Base-by-base conservation (phyloP, 805 yeast genomes). In the Saturnispora sekii region DNA sequence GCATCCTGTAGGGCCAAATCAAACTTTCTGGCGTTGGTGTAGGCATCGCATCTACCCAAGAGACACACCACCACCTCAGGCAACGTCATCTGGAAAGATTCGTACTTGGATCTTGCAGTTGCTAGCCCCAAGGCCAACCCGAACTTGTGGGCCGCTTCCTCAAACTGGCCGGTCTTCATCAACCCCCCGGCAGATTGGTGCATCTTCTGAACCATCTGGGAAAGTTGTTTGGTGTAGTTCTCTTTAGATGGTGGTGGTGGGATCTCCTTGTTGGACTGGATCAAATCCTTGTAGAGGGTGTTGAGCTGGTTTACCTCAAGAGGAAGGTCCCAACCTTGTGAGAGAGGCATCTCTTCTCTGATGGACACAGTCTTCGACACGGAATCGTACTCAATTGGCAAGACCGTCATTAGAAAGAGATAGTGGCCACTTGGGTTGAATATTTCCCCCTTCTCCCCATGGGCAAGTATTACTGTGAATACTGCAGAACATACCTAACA, bases 391-490 rank as follows among this genome's bases (percentile, higher is more conserved):
- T 37, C 43, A 10, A 65, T 45, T 3, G 68, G 67, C 31, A 60
- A 51, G 5, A 47, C 35, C 1, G 51, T 32, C 17, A 46, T 33
- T 42, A 10, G 12, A 35, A 12, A 21, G 26, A 21, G 26, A 21
- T 21, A 2, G 26, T 21, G 26, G 26, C 26, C 26, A 21, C 26
- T 21, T 21, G 26, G 26, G 26, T 21, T 21, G 26, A 21, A 21
- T 21, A 21, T 21, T 21, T 21, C 26, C 4, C 26, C 26, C 2
- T 21, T 21, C 26, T 21, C 26, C 6, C 8, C 7, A 79, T 81
- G 88, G 81, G 79, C 3, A 74, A 80, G 51, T 84, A 80, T 60
- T 83, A 81, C 64, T 87, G 96, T 62, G 93, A 83, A 53, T 87
- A 86, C 59, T 87, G 96, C 60, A 78, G 78, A 57, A 77, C 87